phyloP scores from a whole-genome alignment of 768 basidiomycete genomes.

The Calocybe cyanea region DNA sequence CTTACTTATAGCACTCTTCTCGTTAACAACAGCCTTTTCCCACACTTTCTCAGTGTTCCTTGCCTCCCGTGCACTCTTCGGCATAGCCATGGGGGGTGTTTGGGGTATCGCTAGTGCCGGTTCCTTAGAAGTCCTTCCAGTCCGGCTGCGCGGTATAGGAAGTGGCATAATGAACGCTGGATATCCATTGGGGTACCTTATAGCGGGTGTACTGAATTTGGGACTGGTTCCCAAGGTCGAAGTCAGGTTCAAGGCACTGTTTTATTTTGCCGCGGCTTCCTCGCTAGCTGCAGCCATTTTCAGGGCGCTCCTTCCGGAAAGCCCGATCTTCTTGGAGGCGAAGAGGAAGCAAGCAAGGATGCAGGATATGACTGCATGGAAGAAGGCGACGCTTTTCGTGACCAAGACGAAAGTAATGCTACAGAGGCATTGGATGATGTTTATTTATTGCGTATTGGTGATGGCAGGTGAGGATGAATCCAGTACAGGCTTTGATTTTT shows the following conservation, averaged over 20 bases:
- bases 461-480: slow-evolving; percentile 8
- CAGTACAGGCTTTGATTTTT: not conserved
- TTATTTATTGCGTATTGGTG: slow-evolving; percentile 64
- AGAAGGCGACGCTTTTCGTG: slow-evolving; percentile 70
- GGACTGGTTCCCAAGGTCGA: slow-evolving; percentile 44
- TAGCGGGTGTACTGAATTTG: slow-evolving; percentile 81
- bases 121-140: slow-evolving; percentile 83
- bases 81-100: slow-evolving; percentile 83
- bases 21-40: slow-evolving; percentile 78
- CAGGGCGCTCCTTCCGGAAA: slow-evolving; percentile 71
- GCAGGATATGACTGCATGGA: slow-evolving; percentile 20
- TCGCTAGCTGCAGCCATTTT: slow-evolving; percentile 64
- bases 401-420: slow-evolving; percentile 72
- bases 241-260: slow-evolving; percentile 65
- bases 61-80: slow-evolving; percentile 76
- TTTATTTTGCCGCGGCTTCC: slow-evolving; percentile 74
- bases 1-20: slow-evolving; percentile 64
- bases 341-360: slow-evolving; percentile 37
- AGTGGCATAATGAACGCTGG: slow-evolving; percentile 87
- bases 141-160: slow-evolving; percentile 78
- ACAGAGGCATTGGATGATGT: slow-evolving; percentile 74
- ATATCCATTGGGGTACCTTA: slow-evolving; percentile 79
- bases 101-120: slow-evolving; percentile 83
- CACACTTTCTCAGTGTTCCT: slow-evolving; percentile 75
- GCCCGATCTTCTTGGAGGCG: slow-evolving; percentile 62